Percentiles rank a stretch among this genome's conserved stretches.
Evolutionary conservation across 306 rosid genomes (phyloP).

Genomic region (Medicago truncatula): MtrunA17r5.0-ANR NC_053043.1:15183001-15183500

Average conservation of each 20-base stretch:
- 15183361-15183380: background rate
- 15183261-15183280: background rate
- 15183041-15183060: constrained; percentile 21
- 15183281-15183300: constrained; percentile 5
- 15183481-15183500: background rate
- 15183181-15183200: constrained; percentile 8
- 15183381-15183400: background rate
- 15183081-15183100: background rate
- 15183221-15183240: background rate
- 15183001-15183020: background rate
- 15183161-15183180: too few relatives aligned
- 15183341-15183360: background rate
- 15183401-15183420: background rate
- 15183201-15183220: too few relatives aligned
- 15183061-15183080: constrained; percentile 9
- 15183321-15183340: background rate
- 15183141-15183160: background rate
- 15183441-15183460: constrained; percentile 4
- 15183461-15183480: constrained; percentile 20
- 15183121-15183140: constrained; percentile 6
- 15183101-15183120: background rate
- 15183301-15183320: constrained; percentile 24
- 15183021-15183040: background rate
- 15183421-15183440: background rate
- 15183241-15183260: background rate